Conservation (phyloP, 805 yeast species). For the Candida bentonensis region DNA sequence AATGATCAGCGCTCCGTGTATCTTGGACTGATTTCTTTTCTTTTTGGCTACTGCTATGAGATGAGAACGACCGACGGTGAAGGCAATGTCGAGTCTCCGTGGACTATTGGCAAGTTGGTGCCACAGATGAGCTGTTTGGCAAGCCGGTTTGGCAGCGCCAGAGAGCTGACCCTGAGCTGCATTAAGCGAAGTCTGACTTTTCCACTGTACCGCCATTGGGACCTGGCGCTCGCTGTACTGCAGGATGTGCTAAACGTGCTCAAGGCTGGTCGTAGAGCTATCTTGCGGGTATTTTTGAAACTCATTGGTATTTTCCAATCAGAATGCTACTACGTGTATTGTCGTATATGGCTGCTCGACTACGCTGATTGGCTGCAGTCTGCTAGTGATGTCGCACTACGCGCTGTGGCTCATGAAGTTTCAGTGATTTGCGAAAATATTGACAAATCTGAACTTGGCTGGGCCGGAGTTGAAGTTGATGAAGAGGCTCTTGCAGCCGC, state of each 20-base stretch:
- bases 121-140: slow-evolving; percentile 73
- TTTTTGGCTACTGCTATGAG: slow-evolving; percentile 69
- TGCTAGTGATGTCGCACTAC: slow-evolving; percentile 43
- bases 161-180: slow-evolving; percentile 43
- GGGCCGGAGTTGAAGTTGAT: slow-evolving; percentile 15
- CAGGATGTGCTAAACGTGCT: slow-evolving; percentile 54
- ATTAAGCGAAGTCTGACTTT: slow-evolving; percentile 61
- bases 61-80: slow-evolving; percentile 57
- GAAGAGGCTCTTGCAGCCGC: slow-evolving; percentile 7
- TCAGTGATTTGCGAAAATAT: slow-evolving; percentile 4
- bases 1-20: slow-evolving; percentile 44
- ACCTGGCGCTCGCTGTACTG: slow-evolving; percentile 51
- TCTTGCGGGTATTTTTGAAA: slow-evolving; percentile 46
- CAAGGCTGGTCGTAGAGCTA: slow-evolving; percentile 52
- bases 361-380: slow-evolving; percentile 55
- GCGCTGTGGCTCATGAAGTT: slow-evolving; percentile 50
- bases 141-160: slow-evolving; percentile 27
- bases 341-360: slow-evolving; percentile 64
- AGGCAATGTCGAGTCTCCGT: slow-evolving; percentile 73
- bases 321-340: slow-evolving; percentile 56
- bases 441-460: slow-evolving; percentile 12
- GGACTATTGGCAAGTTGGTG: slow-evolving; percentile 80
- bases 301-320: slow-evolving; percentile 61
- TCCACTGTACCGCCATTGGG: slow-evolving; percentile 67
- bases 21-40: slow-evolving; percentile 45